These are phyloP conservation scores for Sisymbrium irio DNA, from an alignment of 345 rosid genomes.

Conservation along the genomic window DNA sequence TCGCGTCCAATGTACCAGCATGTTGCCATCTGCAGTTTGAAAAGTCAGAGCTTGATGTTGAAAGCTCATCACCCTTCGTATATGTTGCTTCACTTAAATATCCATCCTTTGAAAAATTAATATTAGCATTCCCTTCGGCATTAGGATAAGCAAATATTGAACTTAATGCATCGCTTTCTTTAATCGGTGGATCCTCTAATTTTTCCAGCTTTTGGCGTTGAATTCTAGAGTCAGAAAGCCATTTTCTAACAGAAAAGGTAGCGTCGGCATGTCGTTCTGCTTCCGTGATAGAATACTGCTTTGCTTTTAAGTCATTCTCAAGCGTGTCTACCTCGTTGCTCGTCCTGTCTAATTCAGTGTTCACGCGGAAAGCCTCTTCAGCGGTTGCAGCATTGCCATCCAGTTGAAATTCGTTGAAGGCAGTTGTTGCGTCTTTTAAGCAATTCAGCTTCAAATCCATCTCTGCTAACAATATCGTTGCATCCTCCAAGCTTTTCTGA, in stretches of 20 bases:
- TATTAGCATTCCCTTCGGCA: conserved; percentile 27
- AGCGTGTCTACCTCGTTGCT: conserved; percentile 39
- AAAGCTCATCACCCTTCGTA: conserved; percentile 49
- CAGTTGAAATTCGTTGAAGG: conserved; percentile 52
- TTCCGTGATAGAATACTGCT: conserved; percentile 40
- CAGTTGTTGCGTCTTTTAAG: conserved; percentile 66
- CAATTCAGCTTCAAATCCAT: conserved; percentile 73
- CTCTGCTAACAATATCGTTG: conserved; percentile 62
- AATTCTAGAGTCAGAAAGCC: conserved; percentile 53
- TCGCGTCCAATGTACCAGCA: conserved; percentile 21
- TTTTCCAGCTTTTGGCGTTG: conserved; percentile 40
- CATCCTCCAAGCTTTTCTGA: conserved; percentile 82
- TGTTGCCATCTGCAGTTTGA: conserved; percentile 38
- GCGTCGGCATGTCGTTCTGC: conserved; percentile 49
- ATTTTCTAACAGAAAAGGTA: conserved; percentile 47
- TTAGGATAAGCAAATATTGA: conserved; percentile 36
- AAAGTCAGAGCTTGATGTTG: conserved; percentile 50
- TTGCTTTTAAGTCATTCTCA: conserved; percentile 37
- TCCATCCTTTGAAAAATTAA: conserved; percentile 36
- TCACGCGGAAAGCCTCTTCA: conserved; percentile 40
- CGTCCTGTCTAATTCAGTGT: conserved; percentile 43
- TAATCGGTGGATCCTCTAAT: conserved; percentile 43
- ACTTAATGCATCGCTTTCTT: conserved; percentile 40
- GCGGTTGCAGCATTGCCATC: conserved; percentile 35
- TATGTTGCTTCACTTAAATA: conserved; percentile 40